Evolutionary conservation across 2,329 filamentous ascomycete species (phyloP), one percentile per base, ranked within the genome.

Genomic region (Bipolaris bicolor): DNA sequence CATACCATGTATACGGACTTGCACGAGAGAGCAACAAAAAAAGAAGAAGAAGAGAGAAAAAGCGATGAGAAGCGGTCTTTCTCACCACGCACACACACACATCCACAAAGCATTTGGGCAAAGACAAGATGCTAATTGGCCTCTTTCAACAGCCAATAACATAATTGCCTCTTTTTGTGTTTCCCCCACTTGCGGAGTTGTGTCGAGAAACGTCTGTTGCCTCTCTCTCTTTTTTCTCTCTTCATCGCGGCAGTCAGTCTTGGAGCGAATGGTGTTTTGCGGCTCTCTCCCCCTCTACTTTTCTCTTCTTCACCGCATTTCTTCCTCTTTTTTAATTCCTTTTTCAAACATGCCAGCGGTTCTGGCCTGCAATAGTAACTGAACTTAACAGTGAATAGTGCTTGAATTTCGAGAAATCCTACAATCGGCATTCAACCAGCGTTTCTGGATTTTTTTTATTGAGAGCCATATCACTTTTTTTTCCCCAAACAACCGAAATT

Each of bases 361-460:
- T 33, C 49, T 52, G 56, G 59, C 59, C 31, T 39, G 47, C 24
- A 52, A 44, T 48, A 47, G 52, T 64, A 64, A 64, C 63, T 60
- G 59, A 57, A 52, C 61, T 66, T 60, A 66, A 66, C 61, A 66
- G 63, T 37, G 63, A 66, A 62, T 66, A 66, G 63, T 64, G 63
- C 63, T 62, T 66, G 51, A 62, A 59, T 31, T 16, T 18, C 44
- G 44, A 48, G 40, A 34, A 43, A 34, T 56, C 52, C 44, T n/a
- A 43, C 40, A 9, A 9, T 43, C 20, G 40, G 51, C 55, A 55
- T 55, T 41, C 46, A 29, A 34, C 18, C n/a, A 5, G 10, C 39
- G 7, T 31, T 31, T 31, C 3, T 26, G 24, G n/a, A 16, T 11
- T 7, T 13, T 31, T 24, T 44, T 44, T 29, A 2, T 20, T 20